Evolutionary conservation across 108 stramenopile species (phyloP), one percentile per base, ranked within the genome.

Genomic region (Chaetoceros tenuissimus): DNA sequence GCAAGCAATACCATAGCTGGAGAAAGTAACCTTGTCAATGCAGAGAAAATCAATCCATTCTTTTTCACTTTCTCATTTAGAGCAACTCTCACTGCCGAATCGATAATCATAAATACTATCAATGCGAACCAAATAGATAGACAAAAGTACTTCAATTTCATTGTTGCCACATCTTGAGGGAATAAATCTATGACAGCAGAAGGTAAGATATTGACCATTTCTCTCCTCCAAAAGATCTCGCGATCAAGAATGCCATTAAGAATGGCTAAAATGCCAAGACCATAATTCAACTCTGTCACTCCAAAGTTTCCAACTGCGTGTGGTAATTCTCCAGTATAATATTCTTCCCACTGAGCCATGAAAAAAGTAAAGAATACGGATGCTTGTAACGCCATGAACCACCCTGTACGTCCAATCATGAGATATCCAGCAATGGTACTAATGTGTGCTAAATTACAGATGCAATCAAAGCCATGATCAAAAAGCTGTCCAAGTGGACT

Each of bases 401-500:
- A 71, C 21, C 58, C 65, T 31, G 89, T 66, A 13, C 78, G 63
- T 1, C 79, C 70, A 51, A 59, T 57, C 25, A 66, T 50, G 13
- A 82, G 52, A 59, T 73, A 75, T 29, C 69, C 74, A 28, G 64
- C 64, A 17, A 72, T 34, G 40, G 71, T 78, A 8, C 77, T 55
- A 26, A 84, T 13, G 64, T 84, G 84, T 22, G 68, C 64, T 17
- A 88, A 51, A 34, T 85, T 90, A 57, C 92, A 85, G 1, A 96
- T 73, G 60, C 94, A 89, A 66, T 98, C 97, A 60, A 94, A 85
- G 28, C 94, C 97, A 64, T 98, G 97, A 66, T 98, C 97, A 63
- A 97, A 96, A n/a, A 98, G 70, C 72, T 97, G 95, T 13, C 94
- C 94, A 16, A 95, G 64, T 2, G 94, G 88, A 29, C 60, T 67